These are phyloP conservation scores for Ampelomyces quisqualis DNA, from an alignment of 2,329 filamentous ascomycete genomes.

Conservation along the genomic window DNA sequence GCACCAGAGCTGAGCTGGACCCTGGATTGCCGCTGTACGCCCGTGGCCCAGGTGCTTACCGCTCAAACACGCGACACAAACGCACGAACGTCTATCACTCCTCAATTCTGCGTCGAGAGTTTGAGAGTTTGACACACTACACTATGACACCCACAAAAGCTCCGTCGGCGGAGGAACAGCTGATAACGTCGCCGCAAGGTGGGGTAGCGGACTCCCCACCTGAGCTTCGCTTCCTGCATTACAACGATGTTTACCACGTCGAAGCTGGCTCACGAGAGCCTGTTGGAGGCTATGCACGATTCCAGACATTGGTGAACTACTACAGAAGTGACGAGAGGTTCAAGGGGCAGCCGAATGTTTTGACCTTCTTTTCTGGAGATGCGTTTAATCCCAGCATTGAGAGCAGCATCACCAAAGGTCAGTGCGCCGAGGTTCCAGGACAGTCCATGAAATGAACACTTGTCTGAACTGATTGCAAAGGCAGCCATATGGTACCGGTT, in stretches of 20 bases:
- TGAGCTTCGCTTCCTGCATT: conserved; percentile 81
- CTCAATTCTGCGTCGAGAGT: conserved; percentile 1
- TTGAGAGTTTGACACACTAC: conserved; percentile 1
- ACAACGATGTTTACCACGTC: conserved; percentile 93
- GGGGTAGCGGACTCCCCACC: conserved; percentile 53
- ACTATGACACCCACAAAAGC: conserved; percentile 30
- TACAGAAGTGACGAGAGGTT: conserved; percentile 67
- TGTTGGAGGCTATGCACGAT: conserved; percentile 76
- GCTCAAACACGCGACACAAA: conserved; percentile 21
- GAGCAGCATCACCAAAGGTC: conserved; percentile 83
- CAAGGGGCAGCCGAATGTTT: conserved; percentile 61
- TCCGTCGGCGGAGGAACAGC: conserved; percentile 35
- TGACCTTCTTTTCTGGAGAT: conserved; percentile 89
- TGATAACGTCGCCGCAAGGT: conserved; percentile 48
- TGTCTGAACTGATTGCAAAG: conserved; percentile 44
- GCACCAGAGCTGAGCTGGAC: conserved; percentile 25
- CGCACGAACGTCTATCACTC: conserved; percentile 5
- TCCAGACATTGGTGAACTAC: conserved; percentile 74
- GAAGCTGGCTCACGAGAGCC: conserved; percentile 76
- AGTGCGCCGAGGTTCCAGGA: background rate
- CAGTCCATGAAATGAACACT: background rate
- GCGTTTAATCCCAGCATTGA: conserved; percentile 90
- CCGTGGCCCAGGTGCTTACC: conserved; percentile 27
- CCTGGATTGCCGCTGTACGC: conserved; percentile 24
- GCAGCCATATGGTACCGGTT: conserved; percentile 83